These are phyloP conservation scores for Linnemannia exigua DNA, from an alignment of 192 early-diverging fungal species.

Conservation along the genomic window DNA sequence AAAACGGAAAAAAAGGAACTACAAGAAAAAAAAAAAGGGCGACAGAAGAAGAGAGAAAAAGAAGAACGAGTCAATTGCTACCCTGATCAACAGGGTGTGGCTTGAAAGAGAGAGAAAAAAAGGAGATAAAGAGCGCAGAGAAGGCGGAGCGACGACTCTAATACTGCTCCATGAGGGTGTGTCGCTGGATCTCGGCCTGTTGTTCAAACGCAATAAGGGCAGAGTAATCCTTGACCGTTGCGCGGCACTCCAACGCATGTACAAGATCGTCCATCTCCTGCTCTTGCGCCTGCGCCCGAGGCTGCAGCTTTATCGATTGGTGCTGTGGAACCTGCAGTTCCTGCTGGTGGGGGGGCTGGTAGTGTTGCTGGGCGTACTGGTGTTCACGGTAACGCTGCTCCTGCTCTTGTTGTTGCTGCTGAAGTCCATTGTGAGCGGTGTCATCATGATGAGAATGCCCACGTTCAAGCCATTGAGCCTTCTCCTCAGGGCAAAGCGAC, in stretches of 20 bases:
- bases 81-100: background rate
- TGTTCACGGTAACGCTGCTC: background rate
- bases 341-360: too few species aligned
- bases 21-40: background rate
- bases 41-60: background rate
- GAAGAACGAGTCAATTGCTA: background rate
- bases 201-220: conserved; percentile 37
- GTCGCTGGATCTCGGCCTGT: conserved; percentile 20
- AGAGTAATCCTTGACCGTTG: conserved; percentile 46
- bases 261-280: conserved; percentile 43
- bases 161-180: background rate
- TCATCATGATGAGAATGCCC: background rate
- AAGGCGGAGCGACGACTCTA: background rate
- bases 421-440: background rate
- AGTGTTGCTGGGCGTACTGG: background rate
- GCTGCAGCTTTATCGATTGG: background rate
- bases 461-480: conserved; percentile 42
- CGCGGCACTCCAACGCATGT: conserved; percentile 33
- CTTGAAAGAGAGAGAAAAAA: background rate
- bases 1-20: background rate
- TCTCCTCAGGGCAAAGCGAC: conserved; percentile 28
- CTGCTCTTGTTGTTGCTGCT: background rate
- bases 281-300: background rate
- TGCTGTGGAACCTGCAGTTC: too few species aligned
- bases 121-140: background rate